Percentiles rank a stretch among this genome's conserved stretches.
These are phyloP conservation scores for Aspergillus japonicus DNA, from an alignment of 2,329 filamentous ascomycete species.

Conservation along the genomic window DNA sequence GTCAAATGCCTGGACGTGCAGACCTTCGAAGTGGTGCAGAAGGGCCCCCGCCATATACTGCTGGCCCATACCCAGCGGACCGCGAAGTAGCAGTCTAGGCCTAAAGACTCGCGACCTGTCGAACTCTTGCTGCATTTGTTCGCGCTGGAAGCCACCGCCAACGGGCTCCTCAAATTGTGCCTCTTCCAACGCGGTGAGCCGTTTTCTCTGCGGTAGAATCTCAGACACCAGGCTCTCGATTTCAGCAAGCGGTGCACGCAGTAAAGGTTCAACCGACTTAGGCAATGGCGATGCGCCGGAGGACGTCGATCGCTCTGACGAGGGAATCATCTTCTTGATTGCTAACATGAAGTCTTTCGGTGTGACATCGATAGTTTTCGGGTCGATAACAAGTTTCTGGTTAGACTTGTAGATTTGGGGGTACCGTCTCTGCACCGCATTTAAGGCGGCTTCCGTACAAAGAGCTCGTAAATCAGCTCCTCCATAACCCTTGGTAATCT, in stretches of 20 bases:
- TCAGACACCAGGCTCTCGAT: slow-evolving; percentile 70
- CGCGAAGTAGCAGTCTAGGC: slow-evolving; percentile 79
- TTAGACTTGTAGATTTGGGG: slow-evolving; percentile 93
- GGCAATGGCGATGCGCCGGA: slow-evolving; percentile 81
- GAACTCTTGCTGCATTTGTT: slow-evolving; percentile 75
- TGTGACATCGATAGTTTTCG: slow-evolving; percentile 77
- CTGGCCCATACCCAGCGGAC: slow-evolving; percentile 88
- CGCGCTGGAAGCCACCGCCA: slow-evolving; percentile 77
- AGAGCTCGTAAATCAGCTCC: slow-evolving; percentile 92
- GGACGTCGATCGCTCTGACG: slow-evolving; percentile 84
- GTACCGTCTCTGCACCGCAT: slow-evolving; percentile 91
- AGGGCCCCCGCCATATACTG: slow-evolving; percentile 82
- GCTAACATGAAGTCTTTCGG: slow-evolving; percentile 97
- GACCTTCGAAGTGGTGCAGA: slow-evolving; percentile 84
- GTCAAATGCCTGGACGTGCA: slow-evolving; percentile 94
- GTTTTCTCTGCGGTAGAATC: slow-evolving; percentile 80
- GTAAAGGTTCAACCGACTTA: slow-evolving; percentile 74
- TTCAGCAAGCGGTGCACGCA: slow-evolving; percentile 68
- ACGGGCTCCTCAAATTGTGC: slow-evolving; percentile 88
- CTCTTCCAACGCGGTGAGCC: slow-evolving; percentile 85
- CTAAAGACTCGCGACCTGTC: slow-evolving; percentile 85
- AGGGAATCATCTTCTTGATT: slow-evolving; percentile 93
- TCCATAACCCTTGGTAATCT: slow-evolving; percentile 92
- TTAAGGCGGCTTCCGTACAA: slow-evolving; percentile 92
- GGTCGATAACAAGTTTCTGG: slow-evolving; percentile 85